phyloP scores from a whole-genome alignment of 495 filamentous ascomycete genomes.

The Podospora bellae-mahoneyi region DNA sequence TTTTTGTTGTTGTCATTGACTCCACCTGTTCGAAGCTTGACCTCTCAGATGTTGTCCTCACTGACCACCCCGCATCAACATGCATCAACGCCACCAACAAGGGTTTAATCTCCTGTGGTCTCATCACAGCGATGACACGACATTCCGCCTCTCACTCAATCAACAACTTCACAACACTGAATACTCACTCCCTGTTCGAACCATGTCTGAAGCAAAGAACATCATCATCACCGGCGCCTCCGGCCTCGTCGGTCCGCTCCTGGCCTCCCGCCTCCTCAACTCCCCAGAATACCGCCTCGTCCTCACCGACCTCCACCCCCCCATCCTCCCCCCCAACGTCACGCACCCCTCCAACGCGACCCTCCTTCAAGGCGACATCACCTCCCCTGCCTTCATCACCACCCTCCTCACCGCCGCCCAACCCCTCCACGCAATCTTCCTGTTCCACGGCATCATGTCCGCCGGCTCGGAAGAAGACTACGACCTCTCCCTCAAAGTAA shows the following conservation, averaged over 20 bases:
- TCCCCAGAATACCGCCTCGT: constrained; percentile 51
- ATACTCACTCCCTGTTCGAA: background rate
- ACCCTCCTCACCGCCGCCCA: constrained; percentile 45
- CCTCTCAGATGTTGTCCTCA: background rate
- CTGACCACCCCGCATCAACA: background rate
- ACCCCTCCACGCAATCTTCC: constrained; percentile 62
- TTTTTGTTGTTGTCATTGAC: background rate
- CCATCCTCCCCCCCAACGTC: constrained; percentile 51
- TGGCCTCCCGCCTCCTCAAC: constrained; percentile 61
- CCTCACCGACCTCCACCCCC: constrained; percentile 62
- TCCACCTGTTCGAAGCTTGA: background rate
- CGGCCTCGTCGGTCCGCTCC: constrained; percentile 66
- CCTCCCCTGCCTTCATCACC: constrained; percentile 46
- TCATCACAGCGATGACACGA: background rate
- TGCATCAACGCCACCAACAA: constrained; percentile 2
- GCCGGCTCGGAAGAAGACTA: constrained; percentile 71
- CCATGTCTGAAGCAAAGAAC: constrained; percentile 30
- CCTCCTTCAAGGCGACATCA: constrained; percentile 62
- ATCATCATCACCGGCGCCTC: constrained; percentile 72
- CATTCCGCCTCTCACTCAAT: background rate
- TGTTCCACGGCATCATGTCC: constrained; percentile 87
- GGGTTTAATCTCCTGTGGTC: background rate
- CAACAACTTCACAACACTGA: background rate
- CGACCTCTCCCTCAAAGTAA: constrained; percentile 68
- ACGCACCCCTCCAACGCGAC: constrained; percentile 51